Evolutionary conservation across 202 grass and related monocot species (phyloP), one percentile per base, ranked within the genome.

Genomic region (Hordeum pubiflorum): DNA sequence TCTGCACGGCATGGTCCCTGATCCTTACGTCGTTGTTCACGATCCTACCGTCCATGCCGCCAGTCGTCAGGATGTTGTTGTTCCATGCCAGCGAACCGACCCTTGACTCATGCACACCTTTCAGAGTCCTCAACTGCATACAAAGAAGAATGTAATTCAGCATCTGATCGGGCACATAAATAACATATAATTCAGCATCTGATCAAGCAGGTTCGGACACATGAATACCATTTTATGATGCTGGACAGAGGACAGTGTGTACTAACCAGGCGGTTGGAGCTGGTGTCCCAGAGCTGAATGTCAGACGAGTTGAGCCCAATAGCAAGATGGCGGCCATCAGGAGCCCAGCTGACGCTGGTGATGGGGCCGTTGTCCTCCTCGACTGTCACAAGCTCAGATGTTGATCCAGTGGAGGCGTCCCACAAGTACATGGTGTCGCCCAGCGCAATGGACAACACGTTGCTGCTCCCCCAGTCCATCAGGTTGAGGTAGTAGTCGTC

Each of bases 401-500:
- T 97, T 31, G 91, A 97, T 27, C 91, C 91, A 22, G 36, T 89
- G 2, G 85, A 67, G 37, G 89, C 89, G 67, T 97, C 43, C 94
- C 94, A 97, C 58, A 92, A 61, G 73, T 97, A 94, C 63, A 92
- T 84, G 0, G 94, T 92, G 78, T 91, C 90, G 46, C 89, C 75
- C 54, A 97, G 59, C 15, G 91, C 94, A 57, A 97, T 97, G 65
- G 91, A 94, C 71, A 97, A 32, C 23, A 97, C 80, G 26, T 97
- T 97, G 74, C 41, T 89, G 83, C 89, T 92, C 60, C 94, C 94
- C 94, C 94, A 97, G 64, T 97, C 94, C 0, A 97, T 83, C 8
- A 97, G 83, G 82, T 97, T 97, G 46, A 97, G 83, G 68, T 97
- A 92, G 87, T 94, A 97, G 75, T 97, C 91, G 23, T 97, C 91